Evolutionary conservation across 2,329 filamentous ascomycete genomes (phyloP).

Genomic region (Fusarium odoratissimum): DNA sequence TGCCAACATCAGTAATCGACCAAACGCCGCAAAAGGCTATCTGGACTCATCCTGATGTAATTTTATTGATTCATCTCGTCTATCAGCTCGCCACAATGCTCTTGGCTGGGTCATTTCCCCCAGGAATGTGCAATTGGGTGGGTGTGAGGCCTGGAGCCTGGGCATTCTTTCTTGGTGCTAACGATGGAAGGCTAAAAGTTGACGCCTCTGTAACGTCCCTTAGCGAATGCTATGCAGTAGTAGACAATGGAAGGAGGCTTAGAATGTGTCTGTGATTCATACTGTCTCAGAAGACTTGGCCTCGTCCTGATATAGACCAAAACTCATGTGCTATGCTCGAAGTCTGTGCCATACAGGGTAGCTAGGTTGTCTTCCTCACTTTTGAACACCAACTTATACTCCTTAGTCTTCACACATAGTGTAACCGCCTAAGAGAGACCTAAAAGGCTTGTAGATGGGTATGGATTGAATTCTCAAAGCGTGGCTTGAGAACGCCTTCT

Average conservation of each 20-base stretch:
- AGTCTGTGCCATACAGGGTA: background rate
- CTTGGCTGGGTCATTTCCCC: background rate
- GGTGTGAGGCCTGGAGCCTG: background rate
- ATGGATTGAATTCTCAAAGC: background rate
- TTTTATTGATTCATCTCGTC: background rate
- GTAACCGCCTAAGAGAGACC: accelerated
- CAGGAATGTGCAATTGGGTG: background rate
- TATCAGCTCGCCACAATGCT: slow-evolving; percentile 1
- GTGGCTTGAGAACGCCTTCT: background rate
- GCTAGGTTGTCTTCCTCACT: background rate
- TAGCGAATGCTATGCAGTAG: background rate
- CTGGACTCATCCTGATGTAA: background rate
- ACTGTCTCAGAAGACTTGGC: background rate
- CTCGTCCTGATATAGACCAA: background rate
- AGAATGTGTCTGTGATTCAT: background rate
- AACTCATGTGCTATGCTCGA: background rate
- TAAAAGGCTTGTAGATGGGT: accelerated
- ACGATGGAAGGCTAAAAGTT: background rate
- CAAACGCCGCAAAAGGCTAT: slow-evolving; percentile 9
- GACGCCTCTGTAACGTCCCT: background rate
- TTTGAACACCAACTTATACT: background rate
- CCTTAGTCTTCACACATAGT: background rate
- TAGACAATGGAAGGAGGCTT: too few species aligned
- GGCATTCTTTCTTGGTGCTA: background rate
- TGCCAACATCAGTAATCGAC: slow-evolving; percentile 10